Evolutionary conservation across 73 alveolate genomes (phyloP).

Genomic region (Tetrahymena malaccensis): DNA sequence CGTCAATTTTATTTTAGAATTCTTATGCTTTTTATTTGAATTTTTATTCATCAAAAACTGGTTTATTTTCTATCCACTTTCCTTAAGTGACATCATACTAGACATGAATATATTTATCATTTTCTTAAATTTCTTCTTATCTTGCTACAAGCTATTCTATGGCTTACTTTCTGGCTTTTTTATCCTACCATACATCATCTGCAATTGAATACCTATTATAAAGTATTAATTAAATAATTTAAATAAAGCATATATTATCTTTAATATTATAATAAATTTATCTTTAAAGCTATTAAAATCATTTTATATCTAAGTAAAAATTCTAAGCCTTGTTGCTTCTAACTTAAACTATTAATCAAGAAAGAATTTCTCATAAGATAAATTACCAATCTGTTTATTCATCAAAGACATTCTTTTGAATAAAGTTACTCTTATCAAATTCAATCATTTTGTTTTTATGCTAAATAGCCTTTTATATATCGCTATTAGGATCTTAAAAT

Average conservation of each 20-base stretch:
- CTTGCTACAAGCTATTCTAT: not conserved
- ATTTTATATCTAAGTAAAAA: no score
- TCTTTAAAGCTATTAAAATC: no score
- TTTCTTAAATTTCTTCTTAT: constrained; percentile 6
- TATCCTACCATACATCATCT: constrained; percentile 30
- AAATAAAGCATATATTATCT: no score
- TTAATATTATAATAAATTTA: no score
- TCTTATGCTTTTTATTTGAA: not conserved
- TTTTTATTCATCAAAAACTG: not conserved
- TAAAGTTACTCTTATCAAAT: constrained; percentile 9
- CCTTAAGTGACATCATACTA: not conserved
- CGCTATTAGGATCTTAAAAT: constrained; percentile 12
- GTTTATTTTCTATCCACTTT: not conserved
- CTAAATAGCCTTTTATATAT: not conserved
- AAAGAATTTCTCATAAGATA: not conserved
- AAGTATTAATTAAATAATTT: not conserved
- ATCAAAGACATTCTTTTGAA: constrained; percentile 23
- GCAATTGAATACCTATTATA: not conserved
- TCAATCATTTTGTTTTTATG: constrained; percentile 31
- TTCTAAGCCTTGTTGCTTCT: not conserved
- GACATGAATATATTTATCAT: not conserved
- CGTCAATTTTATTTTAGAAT: not conserved
- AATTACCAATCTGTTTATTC: constrained; percentile 26
- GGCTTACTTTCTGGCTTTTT: constrained; percentile 12
- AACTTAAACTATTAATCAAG: not conserved